Percentiles rank a stretch among this genome's conserved stretches.
phyloP scores from a whole-genome alignment of 306 rosid species.

The Parietaria judaica region DNA sequence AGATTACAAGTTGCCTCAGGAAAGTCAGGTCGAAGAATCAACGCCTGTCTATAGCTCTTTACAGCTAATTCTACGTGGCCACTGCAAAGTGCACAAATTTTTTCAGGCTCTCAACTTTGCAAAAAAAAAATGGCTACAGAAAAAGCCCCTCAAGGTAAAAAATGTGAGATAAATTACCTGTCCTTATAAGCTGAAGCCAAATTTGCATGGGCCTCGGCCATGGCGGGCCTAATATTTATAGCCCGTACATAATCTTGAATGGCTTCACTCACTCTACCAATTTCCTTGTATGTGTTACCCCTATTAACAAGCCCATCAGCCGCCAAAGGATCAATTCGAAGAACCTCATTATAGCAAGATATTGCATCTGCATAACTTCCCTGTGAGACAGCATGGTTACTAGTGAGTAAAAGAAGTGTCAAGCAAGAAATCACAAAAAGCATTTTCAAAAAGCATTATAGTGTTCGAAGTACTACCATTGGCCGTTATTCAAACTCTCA shows the following conservation, averaged over 20 bases:
- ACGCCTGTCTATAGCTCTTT: conserved; percentile 79
- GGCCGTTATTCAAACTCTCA: not conserved
- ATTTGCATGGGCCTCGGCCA: conserved; percentile 99
- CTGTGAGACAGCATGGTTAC: conserved; percentile 26
- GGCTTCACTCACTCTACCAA: conserved; percentile 93
- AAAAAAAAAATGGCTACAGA: not conserved
- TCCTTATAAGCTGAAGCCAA: conserved; percentile 98
- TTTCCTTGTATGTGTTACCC: conserved; percentile 97
- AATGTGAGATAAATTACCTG: conserved; percentile 36
- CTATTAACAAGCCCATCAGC: conserved; percentile 98
- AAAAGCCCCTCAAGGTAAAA: not conserved
- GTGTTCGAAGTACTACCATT: not conserved
- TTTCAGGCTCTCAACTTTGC: not conserved
- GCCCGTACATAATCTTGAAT: conserved; percentile 84
- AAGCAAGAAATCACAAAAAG: not conserved
- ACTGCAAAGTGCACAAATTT: conserved; percentile 36
- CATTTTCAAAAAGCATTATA: not conserved
- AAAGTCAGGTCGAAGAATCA: conserved; percentile 74
- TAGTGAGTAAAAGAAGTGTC: conserved; percentile 2
- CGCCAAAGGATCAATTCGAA: conserved; percentile 95
- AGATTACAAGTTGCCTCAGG: conserved; percentile 99
- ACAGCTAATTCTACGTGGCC: conserved; percentile 91
- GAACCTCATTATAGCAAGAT: conserved; percentile 96
- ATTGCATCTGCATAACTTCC: conserved; percentile 96
- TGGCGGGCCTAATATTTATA: conserved; percentile 66